phyloP scores from a whole-genome alignment of 78 protist genomes.

The Protostelium mycophagum region DNA sequence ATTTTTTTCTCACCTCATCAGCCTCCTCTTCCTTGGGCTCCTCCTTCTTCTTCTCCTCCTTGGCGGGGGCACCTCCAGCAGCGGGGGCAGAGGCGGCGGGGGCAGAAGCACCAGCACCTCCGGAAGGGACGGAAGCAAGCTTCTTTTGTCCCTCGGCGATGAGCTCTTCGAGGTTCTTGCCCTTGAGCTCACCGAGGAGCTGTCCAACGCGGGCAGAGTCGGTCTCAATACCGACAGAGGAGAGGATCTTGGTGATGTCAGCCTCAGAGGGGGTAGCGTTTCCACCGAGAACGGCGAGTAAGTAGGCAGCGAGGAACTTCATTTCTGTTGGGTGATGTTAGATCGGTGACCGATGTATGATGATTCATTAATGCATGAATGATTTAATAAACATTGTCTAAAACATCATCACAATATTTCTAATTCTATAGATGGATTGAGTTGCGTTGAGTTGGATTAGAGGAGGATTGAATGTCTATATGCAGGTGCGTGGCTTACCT shows the following conservation, averaged over 20 bases:
- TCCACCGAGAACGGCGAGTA: constrained; percentile 60
- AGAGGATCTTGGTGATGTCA: constrained; percentile 36
- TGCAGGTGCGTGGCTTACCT: not conserved
- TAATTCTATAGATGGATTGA: not conserved
- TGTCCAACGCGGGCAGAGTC: constrained; percentile 40
- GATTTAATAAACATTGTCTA: too few species aligned
- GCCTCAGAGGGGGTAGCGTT: constrained; percentile 52
- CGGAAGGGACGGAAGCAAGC: constrained; percentile 56
- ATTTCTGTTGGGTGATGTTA: not conserved
- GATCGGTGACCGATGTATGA: not conserved
- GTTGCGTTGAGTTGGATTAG: too few species aligned
- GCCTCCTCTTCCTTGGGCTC: constrained; percentile 33
- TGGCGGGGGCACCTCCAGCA: constrained; percentile 20
- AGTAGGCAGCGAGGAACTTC: constrained; percentile 65
- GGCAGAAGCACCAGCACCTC: constrained; percentile 46
- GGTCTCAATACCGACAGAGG: constrained; percentile 54
- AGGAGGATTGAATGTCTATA: not conserved
- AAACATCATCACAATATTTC: too few species aligned
- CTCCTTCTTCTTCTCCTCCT: constrained; percentile 59
- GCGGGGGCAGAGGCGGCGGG: constrained; percentile 49
- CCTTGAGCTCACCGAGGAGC: constrained; percentile 40
- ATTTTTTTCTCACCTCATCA: constrained; percentile 21
- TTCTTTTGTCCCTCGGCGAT: constrained; percentile 46
- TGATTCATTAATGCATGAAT: not conserved
- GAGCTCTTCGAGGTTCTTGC: constrained; percentile 50